These are phyloP conservation scores for Fusarium circinatum DNA, from an alignment of 2,329 filamentous ascomycete species.

Conservation along the genomic window DNA sequence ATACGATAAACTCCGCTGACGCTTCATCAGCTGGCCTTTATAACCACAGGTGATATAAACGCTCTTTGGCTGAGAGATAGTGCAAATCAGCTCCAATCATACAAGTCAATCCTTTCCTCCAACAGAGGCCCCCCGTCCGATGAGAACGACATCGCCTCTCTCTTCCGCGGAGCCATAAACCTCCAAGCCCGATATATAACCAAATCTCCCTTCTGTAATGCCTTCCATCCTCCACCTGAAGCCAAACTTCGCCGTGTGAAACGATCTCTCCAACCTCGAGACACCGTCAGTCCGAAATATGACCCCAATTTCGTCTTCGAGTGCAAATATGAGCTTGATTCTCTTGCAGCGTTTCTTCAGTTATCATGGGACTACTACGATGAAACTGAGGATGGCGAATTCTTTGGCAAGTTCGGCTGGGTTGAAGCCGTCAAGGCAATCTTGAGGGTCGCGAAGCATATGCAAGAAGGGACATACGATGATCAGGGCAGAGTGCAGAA, in stretches of 20 bases:
- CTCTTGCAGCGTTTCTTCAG: slow-evolving; percentile 85
- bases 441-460: slow-evolving; percentile 73
- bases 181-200: slow-evolving; percentile 78
- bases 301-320: slow-evolving; percentile 82
- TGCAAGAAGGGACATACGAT: slow-evolving; percentile 80
- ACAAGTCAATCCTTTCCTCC: slow-evolving; percentile 69
- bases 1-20: background rate
- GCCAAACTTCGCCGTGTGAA: slow-evolving; percentile 54
- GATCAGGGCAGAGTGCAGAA: slow-evolving; percentile 64
- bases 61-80: slow-evolving; percentile 95
- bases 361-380: slow-evolving; percentile 83
- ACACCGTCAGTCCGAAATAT: slow-evolving; percentile 70
- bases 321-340: slow-evolving; percentile 97
- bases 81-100: slow-evolving; percentile 81
- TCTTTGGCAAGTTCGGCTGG: slow-evolving; percentile 80
- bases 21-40: slow-evolving; percentile 70
- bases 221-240: slow-evolving; percentile 88
- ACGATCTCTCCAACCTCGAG: slow-evolving; percentile 51
- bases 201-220: slow-evolving; percentile 86
- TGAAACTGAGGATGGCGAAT: slow-evolving; percentile 75
- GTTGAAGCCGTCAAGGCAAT: slow-evolving; percentile 76
- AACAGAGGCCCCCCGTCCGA: slow-evolving; percentile 56
- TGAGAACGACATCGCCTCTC: slow-evolving; percentile 66
- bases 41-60: slow-evolving; percentile 89
- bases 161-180: slow-evolving; percentile 81